Evolutionary conservation across 2,329 filamentous ascomycete genomes (phyloP).

Genomic region (Pseudogymnoascus sp.): DNA sequence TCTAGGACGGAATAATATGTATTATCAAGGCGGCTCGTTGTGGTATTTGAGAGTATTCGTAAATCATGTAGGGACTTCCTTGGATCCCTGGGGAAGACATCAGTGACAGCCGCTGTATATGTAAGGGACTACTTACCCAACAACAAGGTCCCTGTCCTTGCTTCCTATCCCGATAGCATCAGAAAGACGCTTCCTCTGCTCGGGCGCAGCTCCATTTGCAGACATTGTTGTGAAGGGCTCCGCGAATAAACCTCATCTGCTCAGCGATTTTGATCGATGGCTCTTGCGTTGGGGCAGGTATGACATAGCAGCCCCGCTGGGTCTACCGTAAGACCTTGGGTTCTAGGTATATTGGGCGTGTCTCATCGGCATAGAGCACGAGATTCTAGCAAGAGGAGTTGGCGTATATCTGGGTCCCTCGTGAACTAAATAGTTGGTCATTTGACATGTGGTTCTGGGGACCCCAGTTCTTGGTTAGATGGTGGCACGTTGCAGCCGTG

Average conservation of each 20-base stretch:
- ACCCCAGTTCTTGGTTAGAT: constrained; percentile 4
- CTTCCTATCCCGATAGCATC: not conserved
- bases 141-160: constrained; percentile 2
- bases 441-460: constrained; percentile 5
- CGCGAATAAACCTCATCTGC: not conserved
- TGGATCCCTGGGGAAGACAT: constrained; percentile 35
- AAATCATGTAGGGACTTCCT: constrained; percentile 45
- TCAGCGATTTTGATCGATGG: not conserved
- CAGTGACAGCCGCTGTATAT: constrained; percentile 9
- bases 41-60: constrained; percentile 49
- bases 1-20: constrained; percentile 67
- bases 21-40: constrained; percentile 60
- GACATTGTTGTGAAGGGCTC: constrained; percentile 3
- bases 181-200: not conserved
- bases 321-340: constrained; percentile 3
- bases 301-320: not conserved
- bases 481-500: constrained; percentile 1
- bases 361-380: constrained; percentile 3
- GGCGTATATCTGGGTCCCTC: not conserved
- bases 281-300: constrained; percentile 1
- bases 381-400: not conserved
- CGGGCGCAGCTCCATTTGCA: constrained; percentile 1
- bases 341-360: not conserved
- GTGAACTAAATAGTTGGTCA: not conserved
- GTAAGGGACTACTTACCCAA: not conserved